Conservation (phyloP, 2,329 filamentous ascomycete genomes). For the Scedosporium minutisporum region DNA sequence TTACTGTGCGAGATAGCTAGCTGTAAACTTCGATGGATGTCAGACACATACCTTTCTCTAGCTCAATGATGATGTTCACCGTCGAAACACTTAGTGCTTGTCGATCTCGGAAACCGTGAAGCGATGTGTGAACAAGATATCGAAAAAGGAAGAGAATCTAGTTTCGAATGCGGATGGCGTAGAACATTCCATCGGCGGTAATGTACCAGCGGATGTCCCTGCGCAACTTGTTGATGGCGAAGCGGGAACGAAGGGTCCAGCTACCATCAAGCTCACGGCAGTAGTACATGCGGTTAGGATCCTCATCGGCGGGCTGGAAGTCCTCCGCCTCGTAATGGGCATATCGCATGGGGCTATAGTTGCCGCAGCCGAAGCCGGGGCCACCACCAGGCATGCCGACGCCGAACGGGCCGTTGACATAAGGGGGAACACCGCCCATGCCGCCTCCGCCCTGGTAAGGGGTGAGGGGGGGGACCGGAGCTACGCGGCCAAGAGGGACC, state of each 20-base stretch:
- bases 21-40: no score
- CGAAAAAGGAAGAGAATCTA: constrained; percentile 10
- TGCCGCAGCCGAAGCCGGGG: not conserved
- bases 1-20: no score
- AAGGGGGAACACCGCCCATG: no score
- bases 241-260: constrained; percentile 49
- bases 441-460: no score
- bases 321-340: constrained; percentile 48
- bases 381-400: no score
- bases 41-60: not conserved
- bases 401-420: no score
- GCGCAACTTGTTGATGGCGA: constrained; percentile 49
- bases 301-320: constrained; percentile 52
- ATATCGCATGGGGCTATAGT: constrained; percentile 33
- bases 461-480: no score
- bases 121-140: not conserved
- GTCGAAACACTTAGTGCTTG: not conserved
- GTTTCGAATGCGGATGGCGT: constrained; percentile 44
- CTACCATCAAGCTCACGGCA: constrained; percentile 50
- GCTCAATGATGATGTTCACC: not conserved
- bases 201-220: constrained; percentile 48
- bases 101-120: not conserved
- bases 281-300: constrained; percentile 51
- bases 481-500: not conserved
- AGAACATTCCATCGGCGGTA: constrained; percentile 47